Percentiles rank a stretch among this genome's conserved stretches.
Evolutionary conservation across 1,139 yeast genomes (phyloP).

Genomic region (Yueomyces sp.): DNA sequence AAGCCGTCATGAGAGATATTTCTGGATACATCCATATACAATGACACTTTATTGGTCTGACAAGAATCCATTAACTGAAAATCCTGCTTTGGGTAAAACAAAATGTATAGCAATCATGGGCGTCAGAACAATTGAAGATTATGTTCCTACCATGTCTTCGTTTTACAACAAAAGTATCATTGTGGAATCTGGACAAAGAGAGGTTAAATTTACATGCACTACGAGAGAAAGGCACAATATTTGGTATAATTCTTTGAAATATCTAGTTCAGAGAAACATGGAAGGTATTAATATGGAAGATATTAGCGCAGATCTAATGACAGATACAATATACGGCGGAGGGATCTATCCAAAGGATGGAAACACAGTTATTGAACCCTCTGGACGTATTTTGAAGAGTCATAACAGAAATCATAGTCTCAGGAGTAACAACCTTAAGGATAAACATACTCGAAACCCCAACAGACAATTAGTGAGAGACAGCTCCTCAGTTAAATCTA

Average conservation of each 20-base stretch:
- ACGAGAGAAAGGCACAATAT: conserved; percentile 80
- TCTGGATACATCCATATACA: conserved; percentile 95
- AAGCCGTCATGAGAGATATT: conserved; percentile 81
- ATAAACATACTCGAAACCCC: too few species aligned
- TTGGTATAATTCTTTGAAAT: conserved; percentile 80
- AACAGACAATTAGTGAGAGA: too few species aligned
- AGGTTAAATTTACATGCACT: conserved; percentile 74
- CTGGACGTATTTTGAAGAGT: conserved; percentile 1
- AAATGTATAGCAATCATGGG: conserved; percentile 72
- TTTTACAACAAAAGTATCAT: conserved; percentile 67
- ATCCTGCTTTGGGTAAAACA: conserved; percentile 48
- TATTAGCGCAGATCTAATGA: conserved; percentile 11
- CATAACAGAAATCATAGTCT: too few species aligned
- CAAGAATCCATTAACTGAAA: conserved; percentile 64
- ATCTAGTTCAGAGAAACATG: conserved; percentile 55
- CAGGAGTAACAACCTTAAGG: too few species aligned
- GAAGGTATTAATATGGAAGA: conserved; percentile 44
- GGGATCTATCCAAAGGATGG: conserved; percentile 16
- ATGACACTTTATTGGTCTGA: conserved; percentile 84
- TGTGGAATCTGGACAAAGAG: conserved; percentile 56
- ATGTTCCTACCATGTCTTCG: too few species aligned
- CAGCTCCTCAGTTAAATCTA: too few species aligned
- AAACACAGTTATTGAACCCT: conserved; percentile 9
- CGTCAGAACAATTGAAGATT: conserved; percentile 60
- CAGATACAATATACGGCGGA: conserved; percentile 14